Conservation (phyloP, 225 moss, liverwort and hornwort species). For the Ulota crispa region DNA sequence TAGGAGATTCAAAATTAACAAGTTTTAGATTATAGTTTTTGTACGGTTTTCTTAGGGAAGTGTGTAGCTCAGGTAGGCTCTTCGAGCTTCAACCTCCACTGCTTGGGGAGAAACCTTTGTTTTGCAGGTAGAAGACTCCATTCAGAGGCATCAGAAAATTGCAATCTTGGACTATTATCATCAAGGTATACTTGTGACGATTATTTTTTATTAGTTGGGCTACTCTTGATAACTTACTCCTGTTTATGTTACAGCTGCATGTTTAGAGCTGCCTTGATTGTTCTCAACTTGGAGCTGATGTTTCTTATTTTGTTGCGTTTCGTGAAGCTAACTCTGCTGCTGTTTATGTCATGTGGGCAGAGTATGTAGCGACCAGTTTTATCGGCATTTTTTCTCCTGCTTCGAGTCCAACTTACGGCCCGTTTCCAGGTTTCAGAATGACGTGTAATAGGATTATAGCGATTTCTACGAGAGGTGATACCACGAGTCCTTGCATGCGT, state of each 20-base stretch:
- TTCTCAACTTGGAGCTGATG: not conserved
- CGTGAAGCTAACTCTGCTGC: too few relatives aligned
- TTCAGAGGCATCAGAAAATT: not conserved
- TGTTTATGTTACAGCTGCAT: not conserved
- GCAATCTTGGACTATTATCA: not conserved
- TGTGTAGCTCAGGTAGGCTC: not conserved
- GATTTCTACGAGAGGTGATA: too few relatives aligned
- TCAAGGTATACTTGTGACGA: not conserved
- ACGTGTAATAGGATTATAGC: too few relatives aligned
- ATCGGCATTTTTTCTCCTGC: too few relatives aligned
- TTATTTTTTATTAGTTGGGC: not conserved
- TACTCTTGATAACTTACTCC: not conserved
- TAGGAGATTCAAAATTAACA: not conserved
- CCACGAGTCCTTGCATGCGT: too few relatives aligned
- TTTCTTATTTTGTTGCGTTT: too few relatives aligned
- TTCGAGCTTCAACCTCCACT: not conserved
- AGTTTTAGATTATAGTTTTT: not conserved
- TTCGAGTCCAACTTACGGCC: too few relatives aligned
- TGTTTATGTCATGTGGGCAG: too few relatives aligned
- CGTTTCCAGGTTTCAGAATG: too few relatives aligned
- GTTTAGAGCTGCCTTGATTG: not conserved
- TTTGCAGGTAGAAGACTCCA: not conserved
- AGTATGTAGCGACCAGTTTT: too few relatives aligned
- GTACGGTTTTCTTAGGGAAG: not conserved
- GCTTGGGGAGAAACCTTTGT: not conserved